A percentile compares a stretch with the other conserved stretches of the same genome.
phyloP scores from a whole-genome alignment of 129 eudicot species.

The Saussurea involucrata region DNA sequence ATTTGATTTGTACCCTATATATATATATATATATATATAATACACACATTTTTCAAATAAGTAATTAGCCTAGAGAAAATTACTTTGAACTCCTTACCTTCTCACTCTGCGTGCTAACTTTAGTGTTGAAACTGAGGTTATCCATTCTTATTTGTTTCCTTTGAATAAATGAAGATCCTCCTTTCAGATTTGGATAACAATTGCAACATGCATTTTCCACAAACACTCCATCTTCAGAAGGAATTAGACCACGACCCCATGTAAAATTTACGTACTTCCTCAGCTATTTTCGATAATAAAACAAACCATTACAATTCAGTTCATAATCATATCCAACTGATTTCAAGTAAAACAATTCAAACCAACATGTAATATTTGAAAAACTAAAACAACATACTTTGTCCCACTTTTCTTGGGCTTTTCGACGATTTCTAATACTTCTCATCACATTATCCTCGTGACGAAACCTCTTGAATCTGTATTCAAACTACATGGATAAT shows the following conservation, averaged over 20 bases:
- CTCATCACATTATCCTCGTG: slow-evolving; percentile 65
- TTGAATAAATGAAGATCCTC: slow-evolving; percentile 31
- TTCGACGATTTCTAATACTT: slow-evolving; percentile 61
- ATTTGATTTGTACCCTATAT: too few relatives aligned
- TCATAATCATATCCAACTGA: not conserved
- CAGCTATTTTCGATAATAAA: slow-evolving; percentile 40
- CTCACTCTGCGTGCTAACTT: slow-evolving; percentile 30
- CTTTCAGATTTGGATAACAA: slow-evolving; percentile 32
- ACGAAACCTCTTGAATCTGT: slow-evolving; percentile 76
- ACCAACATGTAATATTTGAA: not conserved
- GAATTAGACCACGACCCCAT: slow-evolving; percentile 58
- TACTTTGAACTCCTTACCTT: slow-evolving; percentile 35
- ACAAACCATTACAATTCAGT: not conserved
- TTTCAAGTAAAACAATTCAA: not conserved
- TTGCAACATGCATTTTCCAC: slow-evolving; percentile 37
- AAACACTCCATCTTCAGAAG: slow-evolving; percentile 28
- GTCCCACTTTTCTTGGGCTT: slow-evolving; percentile 75
- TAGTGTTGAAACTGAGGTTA: slow-evolving; percentile 43
- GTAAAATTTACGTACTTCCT: slow-evolving; percentile 79
- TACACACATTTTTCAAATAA: not conserved
- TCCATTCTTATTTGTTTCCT: slow-evolving; percentile 32
- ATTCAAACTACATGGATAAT: slow-evolving; percentile 57
- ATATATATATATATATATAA: too few relatives aligned
- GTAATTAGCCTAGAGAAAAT: not conserved
- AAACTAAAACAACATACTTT: slow-evolving; percentile 41